Evolutionary conservation across 2,329 filamentous ascomycete species (phyloP), one percentile per base, ranked within the genome.

Genomic region (Paraphoma chrysanthemicola): DNA sequence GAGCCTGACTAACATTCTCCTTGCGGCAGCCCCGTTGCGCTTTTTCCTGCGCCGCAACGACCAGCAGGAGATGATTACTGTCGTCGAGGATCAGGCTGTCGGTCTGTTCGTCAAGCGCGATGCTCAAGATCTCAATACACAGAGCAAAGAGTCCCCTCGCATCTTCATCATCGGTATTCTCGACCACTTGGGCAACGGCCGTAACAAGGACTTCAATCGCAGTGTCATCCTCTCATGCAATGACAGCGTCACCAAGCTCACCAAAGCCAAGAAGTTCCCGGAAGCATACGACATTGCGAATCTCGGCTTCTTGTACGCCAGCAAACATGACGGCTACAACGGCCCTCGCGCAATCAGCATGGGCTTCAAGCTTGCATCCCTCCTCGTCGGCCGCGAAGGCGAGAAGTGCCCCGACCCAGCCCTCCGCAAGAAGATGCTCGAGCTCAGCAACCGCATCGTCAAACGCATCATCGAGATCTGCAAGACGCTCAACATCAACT

Each of bases 401-500:
- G 67, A 67, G 58, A 73, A 67, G 56, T 60, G 59, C 4, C 53
- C 73, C 17, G 76, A 79, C 23, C 65, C 69, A 10, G 55, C 63
- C 1, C 60, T 73, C 23, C 75, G 75, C 56, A 76, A 78, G 67
- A 76, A 77, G 51, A 72, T 80, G 63, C 69, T 79, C 6, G 64
- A 73, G 8, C 69, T 78, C 1, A 80, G 79, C 5, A 73, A 71
- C 30, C 61, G 66, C 10, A 81, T 82, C 43, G 71, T 81, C 30
- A 71, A 73, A 58, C 76, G 79, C 51, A 77, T 78, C 1, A 65
- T 82, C 2, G 66, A 70, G 2, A 76, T 80, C 41, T 72, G 79
- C 60, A 71, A 71, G 50, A 71, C 69, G 4, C 64, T 78, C 44
- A 76, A 79, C 33, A 76, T 82, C 64, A 79, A 80, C 60, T 70